Conservation (phyloP, 2,329 filamentous ascomycete genomes). For the Talaromyces sp. region DNA sequence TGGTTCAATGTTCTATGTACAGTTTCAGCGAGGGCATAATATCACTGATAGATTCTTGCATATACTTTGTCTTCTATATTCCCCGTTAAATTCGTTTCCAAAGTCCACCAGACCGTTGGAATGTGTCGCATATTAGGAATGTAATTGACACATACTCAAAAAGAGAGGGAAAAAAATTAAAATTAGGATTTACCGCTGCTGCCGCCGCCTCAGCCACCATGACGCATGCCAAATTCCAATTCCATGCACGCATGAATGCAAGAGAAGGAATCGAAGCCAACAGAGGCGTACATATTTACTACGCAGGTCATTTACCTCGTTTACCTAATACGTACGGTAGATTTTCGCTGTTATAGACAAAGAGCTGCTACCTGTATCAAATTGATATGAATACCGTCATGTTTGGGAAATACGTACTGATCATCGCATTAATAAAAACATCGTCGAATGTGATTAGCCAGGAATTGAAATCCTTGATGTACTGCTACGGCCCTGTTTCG, state of each 20-base stretch:
- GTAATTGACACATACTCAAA: not conserved
- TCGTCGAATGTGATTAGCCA: too few relatives aligned
- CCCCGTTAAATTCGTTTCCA: not conserved
- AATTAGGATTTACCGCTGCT: not conserved
- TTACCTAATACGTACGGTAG: not conserved
- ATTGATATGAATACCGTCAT: too few relatives aligned
- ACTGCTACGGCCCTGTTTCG: too few relatives aligned
- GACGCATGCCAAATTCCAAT: not conserved
- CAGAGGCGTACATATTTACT: not conserved
- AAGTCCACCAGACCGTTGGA: not conserved
- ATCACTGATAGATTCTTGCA: not conserved
- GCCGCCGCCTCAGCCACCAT: not conserved
- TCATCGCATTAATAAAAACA: too few relatives aligned
- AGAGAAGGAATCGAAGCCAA: slow-evolving; percentile 11
- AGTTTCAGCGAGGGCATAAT: not conserved
- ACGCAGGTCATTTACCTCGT: not conserved
- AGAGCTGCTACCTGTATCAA: not conserved
- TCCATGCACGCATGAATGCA: not conserved
- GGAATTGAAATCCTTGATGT: too few relatives aligned
- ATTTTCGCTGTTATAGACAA: not conserved
- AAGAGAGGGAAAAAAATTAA: not conserved
- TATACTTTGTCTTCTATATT: not conserved
- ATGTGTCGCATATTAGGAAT: not conserved
- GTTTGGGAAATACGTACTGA: too few relatives aligned
- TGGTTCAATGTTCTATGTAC: not conserved